phyloP scores from a whole-genome alignment of 148 eudicot genomes.

The Vaccinium macrocarpon region DNA sequence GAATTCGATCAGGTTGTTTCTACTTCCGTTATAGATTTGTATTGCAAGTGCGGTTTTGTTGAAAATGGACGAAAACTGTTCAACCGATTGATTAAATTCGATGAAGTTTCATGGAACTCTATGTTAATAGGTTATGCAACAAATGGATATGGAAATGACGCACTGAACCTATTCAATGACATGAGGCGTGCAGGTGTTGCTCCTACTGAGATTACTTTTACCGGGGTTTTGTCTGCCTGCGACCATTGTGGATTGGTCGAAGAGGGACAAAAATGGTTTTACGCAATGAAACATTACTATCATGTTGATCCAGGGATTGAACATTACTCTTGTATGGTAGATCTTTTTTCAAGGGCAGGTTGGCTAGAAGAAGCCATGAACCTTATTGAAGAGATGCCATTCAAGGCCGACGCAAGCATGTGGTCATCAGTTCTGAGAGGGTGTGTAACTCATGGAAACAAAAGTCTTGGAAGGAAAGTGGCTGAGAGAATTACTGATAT shows the following conservation, averaged over 20 bases:
- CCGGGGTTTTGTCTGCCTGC: slow-evolving; percentile 78
- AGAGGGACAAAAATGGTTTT: slow-evolving; percentile 80
- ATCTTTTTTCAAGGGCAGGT: slow-evolving; percentile 78
- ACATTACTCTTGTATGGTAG: slow-evolving; percentile 91
- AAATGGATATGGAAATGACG: slow-evolving; percentile 71
- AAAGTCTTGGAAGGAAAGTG: slow-evolving; percentile 52
- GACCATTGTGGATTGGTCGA: slow-evolving; percentile 84
- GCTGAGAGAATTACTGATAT: slow-evolving; percentile 49
- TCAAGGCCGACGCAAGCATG: slow-evolving; percentile 58
- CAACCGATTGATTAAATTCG: slow-evolving; percentile 45
- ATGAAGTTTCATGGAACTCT: slow-evolving; percentile 78
- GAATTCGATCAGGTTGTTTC: slow-evolving; percentile 54
- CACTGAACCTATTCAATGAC: slow-evolving; percentile 51
- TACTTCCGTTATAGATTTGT: slow-evolving; percentile 75
- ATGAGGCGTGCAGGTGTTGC: slow-evolving; percentile 47
- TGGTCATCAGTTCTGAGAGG: slow-evolving; percentile 81
- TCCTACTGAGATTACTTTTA: slow-evolving; percentile 67
- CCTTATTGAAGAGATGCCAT: slow-evolving; percentile 56
- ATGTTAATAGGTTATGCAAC: slow-evolving; percentile 90
- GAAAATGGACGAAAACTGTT: slow-evolving; percentile 56
- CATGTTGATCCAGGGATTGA: slow-evolving; percentile 60
- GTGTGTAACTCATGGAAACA: slow-evolving; percentile 72
- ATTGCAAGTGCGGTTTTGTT: slow-evolving; percentile 84
- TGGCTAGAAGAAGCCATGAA: slow-evolving; percentile 55
- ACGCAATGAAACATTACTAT: slow-evolving; percentile 55